phyloP scores from a whole-genome alignment of 2,329 filamentous ascomycete genomes.

The Penicillium sp. region DNA sequence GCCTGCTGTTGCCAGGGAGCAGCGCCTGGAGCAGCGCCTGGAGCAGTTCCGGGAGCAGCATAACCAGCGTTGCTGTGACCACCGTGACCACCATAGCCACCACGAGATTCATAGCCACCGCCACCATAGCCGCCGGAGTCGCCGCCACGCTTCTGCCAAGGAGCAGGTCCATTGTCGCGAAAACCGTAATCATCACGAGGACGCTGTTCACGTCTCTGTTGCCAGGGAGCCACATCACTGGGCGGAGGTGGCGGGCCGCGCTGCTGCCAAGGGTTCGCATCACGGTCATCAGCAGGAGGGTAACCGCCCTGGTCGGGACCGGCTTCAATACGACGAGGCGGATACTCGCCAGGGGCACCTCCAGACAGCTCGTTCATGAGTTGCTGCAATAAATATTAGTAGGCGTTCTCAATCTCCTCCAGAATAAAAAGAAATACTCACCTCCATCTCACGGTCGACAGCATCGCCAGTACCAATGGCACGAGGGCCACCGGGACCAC shows the following conservation, averaged over 20 bases:
- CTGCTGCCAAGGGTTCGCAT: slow-evolving; percentile 88
- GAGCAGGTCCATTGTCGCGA: slow-evolving; percentile 31
- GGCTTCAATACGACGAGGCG: slow-evolving; percentile 82
- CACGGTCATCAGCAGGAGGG: slow-evolving; percentile 39
- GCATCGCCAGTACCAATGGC: slow-evolving; percentile 77
- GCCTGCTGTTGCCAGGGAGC: slow-evolving; percentile 65
- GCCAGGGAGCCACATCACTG: slow-evolving; percentile 81
- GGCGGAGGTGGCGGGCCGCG: slow-evolving; percentile 63
- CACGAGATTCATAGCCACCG: slow-evolving; percentile 29
- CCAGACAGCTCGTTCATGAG: slow-evolving; percentile 97
- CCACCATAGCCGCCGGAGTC: slow-evolving; percentile 33
- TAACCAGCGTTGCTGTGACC: slow-evolving; percentile 13
- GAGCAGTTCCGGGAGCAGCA: slow-evolving; percentile 44
- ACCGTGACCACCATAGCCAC: neutral
- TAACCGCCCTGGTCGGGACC: slow-evolving; percentile 61
- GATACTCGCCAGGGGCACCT: slow-evolving; percentile 59
- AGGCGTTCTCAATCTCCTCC: slow-evolving; percentile 4
- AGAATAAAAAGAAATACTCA: slow-evolving; percentile 46
- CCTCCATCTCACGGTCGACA: slow-evolving; percentile 92
- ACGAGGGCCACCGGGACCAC: slow-evolving; percentile 52
- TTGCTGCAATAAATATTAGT: slow-evolving; percentile 62
- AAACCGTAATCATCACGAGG: slow-evolving; percentile 47
- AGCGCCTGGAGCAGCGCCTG: slow-evolving; percentile 30
- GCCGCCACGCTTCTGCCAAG: slow-evolving; percentile 43
- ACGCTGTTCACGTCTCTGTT: slow-evolving; percentile 57